These are phyloP conservation scores for Ricinus communis DNA, from an alignment of 345 rosid genomes.

Conservation along the genomic window DNA sequence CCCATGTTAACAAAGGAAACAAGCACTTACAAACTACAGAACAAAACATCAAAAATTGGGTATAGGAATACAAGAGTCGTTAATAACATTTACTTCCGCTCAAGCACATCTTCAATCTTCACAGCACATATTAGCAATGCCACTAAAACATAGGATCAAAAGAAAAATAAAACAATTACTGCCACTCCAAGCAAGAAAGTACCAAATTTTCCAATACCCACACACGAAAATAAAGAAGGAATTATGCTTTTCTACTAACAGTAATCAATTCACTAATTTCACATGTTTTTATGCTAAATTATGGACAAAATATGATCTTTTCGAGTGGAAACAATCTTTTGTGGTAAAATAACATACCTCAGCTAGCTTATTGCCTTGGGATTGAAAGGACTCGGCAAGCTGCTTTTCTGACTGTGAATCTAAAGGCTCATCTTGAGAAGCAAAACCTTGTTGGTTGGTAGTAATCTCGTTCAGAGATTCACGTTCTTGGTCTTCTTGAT, in stretches of 20 bases:
- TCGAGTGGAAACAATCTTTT: background rate
- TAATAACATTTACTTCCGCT: background rate
- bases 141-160: background rate
- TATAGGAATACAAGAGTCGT: background rate
- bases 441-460: too few relatives aligned
- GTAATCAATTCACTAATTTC: background rate
- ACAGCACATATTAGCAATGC: background rate
- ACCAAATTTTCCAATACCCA: background rate
- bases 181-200: background rate
- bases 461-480: background rate
- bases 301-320: background rate
- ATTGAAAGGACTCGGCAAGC: conserved; percentile 58
- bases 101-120: background rate
- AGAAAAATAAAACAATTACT: background rate
- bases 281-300: background rate
- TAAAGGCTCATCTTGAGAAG: too few relatives aligned
- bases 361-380: conserved; percentile 72
- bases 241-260: background rate
- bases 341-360: conserved; percentile 41
- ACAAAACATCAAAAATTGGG: background rate
- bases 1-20: background rate
- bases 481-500: conserved; percentile 25
- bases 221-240: background rate
- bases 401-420: conserved; percentile 29
- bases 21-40: background rate